These are phyloP conservation scores for Magnolia officinalis DNA, from an alignment of 164 flowering plant species.

Conservation along the genomic window DNA sequence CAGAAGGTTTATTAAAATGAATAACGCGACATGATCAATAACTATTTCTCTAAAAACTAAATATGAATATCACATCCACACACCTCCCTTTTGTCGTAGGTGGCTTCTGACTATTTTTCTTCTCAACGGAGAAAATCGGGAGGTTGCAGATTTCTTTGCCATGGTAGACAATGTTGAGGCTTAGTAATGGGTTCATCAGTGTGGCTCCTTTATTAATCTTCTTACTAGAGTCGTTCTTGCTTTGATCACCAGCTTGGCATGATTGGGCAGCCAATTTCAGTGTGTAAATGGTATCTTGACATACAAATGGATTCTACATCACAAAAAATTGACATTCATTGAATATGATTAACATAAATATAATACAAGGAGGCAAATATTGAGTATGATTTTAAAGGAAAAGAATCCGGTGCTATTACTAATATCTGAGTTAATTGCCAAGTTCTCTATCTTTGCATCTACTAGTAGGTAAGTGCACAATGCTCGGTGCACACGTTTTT, in stretches of 20 bases:
- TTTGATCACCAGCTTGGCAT: constrained; percentile 25
- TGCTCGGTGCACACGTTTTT: no score
- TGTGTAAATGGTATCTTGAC: constrained; percentile 58
- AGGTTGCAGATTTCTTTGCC: constrained; percentile 23
- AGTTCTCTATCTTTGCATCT: no score
- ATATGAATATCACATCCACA: not conserved
- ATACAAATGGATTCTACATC: constrained; percentile 43
- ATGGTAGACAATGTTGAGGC: constrained; percentile 20
- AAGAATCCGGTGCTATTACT: no score
- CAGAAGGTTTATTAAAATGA: not conserved
- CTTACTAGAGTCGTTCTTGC: constrained; percentile 25
- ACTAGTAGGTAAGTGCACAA: no score
- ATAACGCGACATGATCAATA: no score
- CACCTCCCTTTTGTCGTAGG: constrained; percentile 14
- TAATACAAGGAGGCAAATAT: not conserved
- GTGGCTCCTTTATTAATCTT: constrained; percentile 22
- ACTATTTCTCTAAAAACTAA: no score
- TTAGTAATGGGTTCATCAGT: constrained; percentile 11
- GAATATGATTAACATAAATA: no score
- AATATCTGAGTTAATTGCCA: no score
- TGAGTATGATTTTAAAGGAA: not conserved
- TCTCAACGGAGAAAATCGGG: not conserved
- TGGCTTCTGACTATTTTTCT: not conserved
- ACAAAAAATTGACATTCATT: not conserved
- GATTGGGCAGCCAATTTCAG: constrained; percentile 51